Conservation (phyloP, 257 asterid genomes). For the Dorcoceras hygrometricum region DNA sequence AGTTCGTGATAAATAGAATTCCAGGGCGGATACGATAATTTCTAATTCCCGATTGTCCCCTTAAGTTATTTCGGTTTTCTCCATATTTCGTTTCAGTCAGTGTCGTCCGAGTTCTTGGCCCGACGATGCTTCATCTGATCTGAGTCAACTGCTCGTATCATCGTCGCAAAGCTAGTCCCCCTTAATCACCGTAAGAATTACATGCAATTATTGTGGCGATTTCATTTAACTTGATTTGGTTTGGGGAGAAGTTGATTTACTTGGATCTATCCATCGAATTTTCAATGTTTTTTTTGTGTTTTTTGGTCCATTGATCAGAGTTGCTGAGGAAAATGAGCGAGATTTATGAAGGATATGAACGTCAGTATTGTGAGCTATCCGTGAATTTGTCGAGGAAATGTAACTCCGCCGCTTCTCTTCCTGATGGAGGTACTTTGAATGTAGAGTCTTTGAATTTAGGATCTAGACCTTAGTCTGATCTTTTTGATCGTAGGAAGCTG, state of each 20-base stretch:
- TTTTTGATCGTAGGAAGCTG: conserved; percentile 21
- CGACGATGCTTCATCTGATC: conserved; percentile 24
- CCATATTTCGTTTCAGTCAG: background rate
- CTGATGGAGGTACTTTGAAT: conserved; percentile 60
- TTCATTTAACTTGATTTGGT: conserved; percentile 12
- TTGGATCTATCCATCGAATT: conserved; percentile 6
- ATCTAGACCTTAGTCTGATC: conserved; percentile 5
- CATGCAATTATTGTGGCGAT: conserved; percentile 1
- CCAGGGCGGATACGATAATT: no score
- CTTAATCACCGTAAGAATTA: conserved; percentile 18
- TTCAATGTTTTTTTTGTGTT: background rate
- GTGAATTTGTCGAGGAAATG: conserved; percentile 74
- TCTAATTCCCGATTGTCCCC: no score
- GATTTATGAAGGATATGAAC: conserved; percentile 85
- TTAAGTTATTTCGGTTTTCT: no score
- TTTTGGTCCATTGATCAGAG: conserved; percentile 27
- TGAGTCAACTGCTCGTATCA: conserved; percentile 28
- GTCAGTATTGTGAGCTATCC: conserved; percentile 94
- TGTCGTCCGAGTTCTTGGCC: background rate
- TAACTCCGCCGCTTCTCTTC: conserved; percentile 58
- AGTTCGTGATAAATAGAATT: no score
- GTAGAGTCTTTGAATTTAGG: conserved; percentile 3
- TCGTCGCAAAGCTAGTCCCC: conserved; percentile 16
- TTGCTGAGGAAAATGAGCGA: conserved; percentile 59
- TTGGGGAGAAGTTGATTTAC: background rate